Percentiles rank a stretch among this genome's conserved stretches.
These are phyloP conservation scores for Fonticula alba DNA, from an alignment of 78 protist genomes.

Conservation along the genomic window DNA sequence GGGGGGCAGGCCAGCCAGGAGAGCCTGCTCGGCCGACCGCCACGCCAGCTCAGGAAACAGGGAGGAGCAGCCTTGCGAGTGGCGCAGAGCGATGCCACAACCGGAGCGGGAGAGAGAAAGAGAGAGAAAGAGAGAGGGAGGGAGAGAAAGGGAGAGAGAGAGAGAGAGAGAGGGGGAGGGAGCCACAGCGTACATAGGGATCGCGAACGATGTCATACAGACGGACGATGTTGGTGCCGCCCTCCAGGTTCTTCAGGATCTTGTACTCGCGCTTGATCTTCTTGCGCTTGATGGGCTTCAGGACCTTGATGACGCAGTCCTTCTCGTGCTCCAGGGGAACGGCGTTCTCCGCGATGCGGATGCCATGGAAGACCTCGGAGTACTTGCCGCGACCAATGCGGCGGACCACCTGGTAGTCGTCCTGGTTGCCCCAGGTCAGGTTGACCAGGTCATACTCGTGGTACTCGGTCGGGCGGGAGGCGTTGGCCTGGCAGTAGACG, in stretches of 20 bases:
- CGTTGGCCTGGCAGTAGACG: too few species aligned
- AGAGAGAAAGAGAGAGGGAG: too few species aligned
- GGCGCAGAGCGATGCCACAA: too few species aligned
- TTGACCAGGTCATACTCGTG: conserved; percentile 29
- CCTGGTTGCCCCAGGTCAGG: conserved; percentile 37
- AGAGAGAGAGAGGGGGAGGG: neutral
- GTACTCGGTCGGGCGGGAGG: conserved; percentile 5
- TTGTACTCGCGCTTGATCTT: conserved; percentile 93
- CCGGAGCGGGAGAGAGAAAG: too few species aligned
- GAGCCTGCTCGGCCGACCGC: too few species aligned
- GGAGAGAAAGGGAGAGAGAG: neutral
- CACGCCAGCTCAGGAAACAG: too few species aligned
- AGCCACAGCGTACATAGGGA: conserved; percentile 23
- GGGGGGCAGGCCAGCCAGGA: too few species aligned
- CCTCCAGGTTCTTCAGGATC: conserved; percentile 83
- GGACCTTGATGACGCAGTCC: conserved; percentile 61
- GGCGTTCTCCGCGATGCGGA: too few species aligned
- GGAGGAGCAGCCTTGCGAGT: too few species aligned
- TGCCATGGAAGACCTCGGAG: conserved; percentile 96
- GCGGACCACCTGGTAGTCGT: conserved; percentile 74
- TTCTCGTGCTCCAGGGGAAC: conserved; percentile 18
- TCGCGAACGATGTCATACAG: conserved; percentile 91
- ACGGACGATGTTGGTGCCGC: conserved; percentile 86
- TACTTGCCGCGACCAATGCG: conserved; percentile 99
- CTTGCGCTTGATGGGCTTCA: conserved; percentile 67